These are phyloP conservation scores for Suillus ampliporus DNA, from an alignment of 768 basidiomycete genomes.

Conservation along the genomic window DNA sequence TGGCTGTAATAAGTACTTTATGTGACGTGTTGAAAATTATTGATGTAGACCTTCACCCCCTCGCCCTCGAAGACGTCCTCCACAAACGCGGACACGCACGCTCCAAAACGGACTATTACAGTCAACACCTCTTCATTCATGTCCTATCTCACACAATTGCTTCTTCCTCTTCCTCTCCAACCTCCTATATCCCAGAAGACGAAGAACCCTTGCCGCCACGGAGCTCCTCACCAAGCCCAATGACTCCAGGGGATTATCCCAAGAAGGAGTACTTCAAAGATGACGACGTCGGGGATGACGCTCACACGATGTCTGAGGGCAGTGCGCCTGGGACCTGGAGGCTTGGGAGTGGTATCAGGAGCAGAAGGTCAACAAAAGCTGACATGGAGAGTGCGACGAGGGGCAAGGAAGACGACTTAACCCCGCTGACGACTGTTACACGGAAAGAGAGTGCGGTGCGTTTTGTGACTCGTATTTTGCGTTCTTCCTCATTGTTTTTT, in stretches of 20 bases:
- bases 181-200: conserved; percentile 17
- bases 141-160: conserved; percentile 67
- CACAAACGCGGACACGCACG: conserved; percentile 58
- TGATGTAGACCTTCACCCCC: conserved; percentile 64
- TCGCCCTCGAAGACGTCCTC: conserved; percentile 74
- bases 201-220: conserved; percentile 22
- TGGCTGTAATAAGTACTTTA: conserved; percentile 5
- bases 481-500: neutral
- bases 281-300: conserved; percentile 6
- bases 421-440: neutral
- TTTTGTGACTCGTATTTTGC: neutral
- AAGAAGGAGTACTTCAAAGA: conserved; percentile 5
- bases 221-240: conserved; percentile 37
- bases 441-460: conserved; percentile 18
- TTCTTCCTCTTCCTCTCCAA: conserved; percentile 7
- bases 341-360: conserved; percentile 11
- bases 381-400: conserved; percentile 7
- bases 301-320: conserved; percentile 9
- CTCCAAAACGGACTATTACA: conserved; percentile 76
- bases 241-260: conserved; percentile 18
- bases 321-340: conserved; percentile 15
- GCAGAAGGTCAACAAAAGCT: neutral
- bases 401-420: neutral
- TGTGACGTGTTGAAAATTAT: conserved; percentile 16
- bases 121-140: conserved; percentile 71